Conservation (phyloP, 148 eudicot genomes). For the Vaccinium corymbosum region DNA sequence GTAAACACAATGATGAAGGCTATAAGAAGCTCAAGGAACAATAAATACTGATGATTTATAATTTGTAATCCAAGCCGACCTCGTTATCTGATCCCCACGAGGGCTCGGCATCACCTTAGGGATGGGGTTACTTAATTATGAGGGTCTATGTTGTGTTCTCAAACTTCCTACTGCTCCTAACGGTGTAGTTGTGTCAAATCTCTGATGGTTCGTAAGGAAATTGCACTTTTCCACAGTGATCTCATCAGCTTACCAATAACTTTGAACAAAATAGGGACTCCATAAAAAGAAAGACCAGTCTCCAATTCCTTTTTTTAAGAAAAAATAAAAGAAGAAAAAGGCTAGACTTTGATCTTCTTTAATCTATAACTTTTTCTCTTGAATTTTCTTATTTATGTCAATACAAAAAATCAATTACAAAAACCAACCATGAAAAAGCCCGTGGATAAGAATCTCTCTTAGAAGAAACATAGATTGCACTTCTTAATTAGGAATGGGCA, state of each 20-base stretch:
- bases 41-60: too few species aligned
- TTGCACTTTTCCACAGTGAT: not conserved
- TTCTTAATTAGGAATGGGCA: too few species aligned
- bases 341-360: too few species aligned
- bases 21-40: not conserved
- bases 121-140: not conserved
- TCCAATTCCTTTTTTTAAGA: not conserved
- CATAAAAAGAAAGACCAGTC: not conserved
- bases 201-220: not conserved
- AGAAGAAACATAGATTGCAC: not conserved
- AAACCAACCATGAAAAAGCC: not conserved
- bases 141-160: not conserved
- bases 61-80: too few species aligned
- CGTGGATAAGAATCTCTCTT: not conserved
- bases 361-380: not conserved
- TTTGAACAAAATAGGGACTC: not conserved
- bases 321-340: not conserved
- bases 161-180: not conserved
- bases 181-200: not conserved
- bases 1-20: not conserved
- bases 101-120: not conserved
- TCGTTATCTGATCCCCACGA: too few species aligned
- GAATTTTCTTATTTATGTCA: not conserved
- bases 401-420: not conserved
- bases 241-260: not conserved